Base-by-base conservation (phyloP, 306 rosid species). In the Benincasa hispida region DNA sequence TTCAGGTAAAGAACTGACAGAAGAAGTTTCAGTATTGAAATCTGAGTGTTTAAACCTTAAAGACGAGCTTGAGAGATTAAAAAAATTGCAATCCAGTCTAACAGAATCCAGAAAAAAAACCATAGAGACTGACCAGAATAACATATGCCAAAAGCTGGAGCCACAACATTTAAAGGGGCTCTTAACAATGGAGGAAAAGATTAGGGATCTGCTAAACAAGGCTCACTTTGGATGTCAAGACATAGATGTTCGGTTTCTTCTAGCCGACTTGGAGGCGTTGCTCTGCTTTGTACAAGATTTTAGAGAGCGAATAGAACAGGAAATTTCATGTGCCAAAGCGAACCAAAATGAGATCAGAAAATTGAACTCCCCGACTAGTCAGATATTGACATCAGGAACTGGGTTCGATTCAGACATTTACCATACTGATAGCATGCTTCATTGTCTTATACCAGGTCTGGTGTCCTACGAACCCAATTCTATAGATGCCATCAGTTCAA, bases 31-130 rank as follows among this genome's bases (percentile, higher is more conserved):
- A 54, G 78, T 77, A 39, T 84, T 92, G 81, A 88, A 91, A 83
- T 89, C 90, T 22, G 97, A 90, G 82, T 90, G 96, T 85, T 85
- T 87, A 72, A 86, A 85, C 82, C 83, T 95, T 69, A 95, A 89
- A 89, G 82, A 82, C 65, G 98, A 90, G 79, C 87, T 92, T 58
- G 96, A 86, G 74, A 80, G 76, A 83, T 82, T 80, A 70, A 89
- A 84, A 77, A 56, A 48, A 67, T 85, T 88, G 74, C 91, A 88
- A 82, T 41, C 81, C 76, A 79, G 77, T 86, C 82, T 81, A 59
- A 77, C 89, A 77, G 81, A 80, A 74, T 48, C 83, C 63, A 66
- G 30, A 79, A 81, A 84, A 81, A 86, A 80, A 81, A 77, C 84
- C 80, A 57, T 67, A 72, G 88, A 60, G 83, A 77, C 79, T 55